Conservation (phyloP, 2,329 filamentous ascomycete genomes). For the Cyclaneusma minus region DNA sequence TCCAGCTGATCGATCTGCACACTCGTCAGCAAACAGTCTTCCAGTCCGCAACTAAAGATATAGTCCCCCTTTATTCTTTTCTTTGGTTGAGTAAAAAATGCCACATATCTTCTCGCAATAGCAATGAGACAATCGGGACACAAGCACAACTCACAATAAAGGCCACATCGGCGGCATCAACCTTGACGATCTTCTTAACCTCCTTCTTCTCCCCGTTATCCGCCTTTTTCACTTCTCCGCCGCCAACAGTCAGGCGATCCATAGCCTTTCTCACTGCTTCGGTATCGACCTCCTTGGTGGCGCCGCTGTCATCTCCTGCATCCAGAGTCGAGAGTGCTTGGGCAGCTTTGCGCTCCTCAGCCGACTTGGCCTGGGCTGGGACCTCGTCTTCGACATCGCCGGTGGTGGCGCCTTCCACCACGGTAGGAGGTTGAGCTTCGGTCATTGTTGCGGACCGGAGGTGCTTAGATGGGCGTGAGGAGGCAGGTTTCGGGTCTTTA, state of each 20-base stretch:
- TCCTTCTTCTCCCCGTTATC: slow-evolving; percentile 29
- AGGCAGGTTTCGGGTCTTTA: too few relatives aligned
- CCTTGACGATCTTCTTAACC: slow-evolving; percentile 47
- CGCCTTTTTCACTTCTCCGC: slow-evolving; percentile 22
- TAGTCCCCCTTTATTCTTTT: not conserved
- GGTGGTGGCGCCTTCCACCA: slow-evolving; percentile 43
- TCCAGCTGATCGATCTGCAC: slow-evolving; percentile 58
- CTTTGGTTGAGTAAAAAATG: slow-evolving; percentile 1
- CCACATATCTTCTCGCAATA: not conserved
- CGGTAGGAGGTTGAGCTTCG: slow-evolving; percentile 39
- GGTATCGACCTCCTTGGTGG: slow-evolving; percentile 37
- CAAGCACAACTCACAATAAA: slow-evolving; percentile 38
- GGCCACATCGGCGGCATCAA: slow-evolving; percentile 55
- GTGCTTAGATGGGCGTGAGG: not conserved
- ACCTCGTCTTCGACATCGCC: slow-evolving; percentile 43
- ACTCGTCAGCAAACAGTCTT: slow-evolving; percentile 6
- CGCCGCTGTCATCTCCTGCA: slow-evolving; percentile 27
- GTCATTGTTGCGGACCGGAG: slow-evolving; percentile 30
- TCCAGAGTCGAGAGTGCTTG: slow-evolving; percentile 60
- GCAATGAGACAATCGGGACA: slow-evolving; percentile 1
- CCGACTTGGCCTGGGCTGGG: slow-evolving; percentile 37
- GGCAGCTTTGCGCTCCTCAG: slow-evolving; percentile 64
- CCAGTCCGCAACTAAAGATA: too few relatives aligned
- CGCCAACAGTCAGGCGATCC: slow-evolving; percentile 33
- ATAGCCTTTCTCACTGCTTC: slow-evolving; percentile 62